These are phyloP conservation scores for Alternaria rosae DNA, from an alignment of 2,329 filamentous ascomycete genomes.

Conservation along the genomic window DNA sequence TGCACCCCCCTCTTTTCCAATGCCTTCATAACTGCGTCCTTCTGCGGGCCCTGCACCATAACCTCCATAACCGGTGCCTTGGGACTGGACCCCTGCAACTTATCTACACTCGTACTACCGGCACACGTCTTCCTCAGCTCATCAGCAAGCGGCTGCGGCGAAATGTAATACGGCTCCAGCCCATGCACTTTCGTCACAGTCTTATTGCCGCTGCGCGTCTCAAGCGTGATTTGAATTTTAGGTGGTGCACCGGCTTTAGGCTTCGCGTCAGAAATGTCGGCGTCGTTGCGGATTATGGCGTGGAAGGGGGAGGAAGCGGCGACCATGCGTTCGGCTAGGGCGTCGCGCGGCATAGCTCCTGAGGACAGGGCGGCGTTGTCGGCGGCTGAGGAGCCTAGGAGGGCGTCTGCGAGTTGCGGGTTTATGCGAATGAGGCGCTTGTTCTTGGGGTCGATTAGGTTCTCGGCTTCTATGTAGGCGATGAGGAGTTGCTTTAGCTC, in stretches of 20 bases:
- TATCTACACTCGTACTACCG: conserved; percentile 70
- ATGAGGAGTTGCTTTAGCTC: conserved; percentile 66
- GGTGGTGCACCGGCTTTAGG: conserved; percentile 68
- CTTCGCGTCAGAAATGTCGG: conserved; percentile 56
- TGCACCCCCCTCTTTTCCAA: conserved; percentile 66
- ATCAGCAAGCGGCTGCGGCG: conserved; percentile 67
- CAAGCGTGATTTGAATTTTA: conserved; percentile 66
- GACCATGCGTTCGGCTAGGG: conserved; percentile 66
- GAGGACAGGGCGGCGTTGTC: conserved; percentile 66
- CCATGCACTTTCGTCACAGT: conserved; percentile 69
- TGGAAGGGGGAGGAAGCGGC: conserved; percentile 65
- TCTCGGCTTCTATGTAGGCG: conserved; percentile 65
- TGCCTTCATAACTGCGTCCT: conserved; percentile 65
- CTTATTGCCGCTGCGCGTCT: conserved; percentile 72
- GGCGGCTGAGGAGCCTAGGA: conserved; percentile 62
- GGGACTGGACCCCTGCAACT: conserved; percentile 65
- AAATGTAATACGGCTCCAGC: conserved; percentile 68
- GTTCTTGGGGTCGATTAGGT: conserved; percentile 64
- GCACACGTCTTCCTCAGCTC: conserved; percentile 73
- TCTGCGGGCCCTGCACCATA: conserved; percentile 72
- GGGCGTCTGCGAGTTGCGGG: conserved; percentile 67
- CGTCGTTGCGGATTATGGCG: conserved; percentile 61
- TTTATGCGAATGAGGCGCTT: conserved; percentile 68
- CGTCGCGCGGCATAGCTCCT: conserved; percentile 66
- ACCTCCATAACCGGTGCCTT: conserved; percentile 72